A percentile compares a stretch with the other conserved stretches of the same genome.
phyloP scores from a whole-genome alignment of 2,329 filamentous ascomycete genomes.

The Simplicillium sp. region DNA sequence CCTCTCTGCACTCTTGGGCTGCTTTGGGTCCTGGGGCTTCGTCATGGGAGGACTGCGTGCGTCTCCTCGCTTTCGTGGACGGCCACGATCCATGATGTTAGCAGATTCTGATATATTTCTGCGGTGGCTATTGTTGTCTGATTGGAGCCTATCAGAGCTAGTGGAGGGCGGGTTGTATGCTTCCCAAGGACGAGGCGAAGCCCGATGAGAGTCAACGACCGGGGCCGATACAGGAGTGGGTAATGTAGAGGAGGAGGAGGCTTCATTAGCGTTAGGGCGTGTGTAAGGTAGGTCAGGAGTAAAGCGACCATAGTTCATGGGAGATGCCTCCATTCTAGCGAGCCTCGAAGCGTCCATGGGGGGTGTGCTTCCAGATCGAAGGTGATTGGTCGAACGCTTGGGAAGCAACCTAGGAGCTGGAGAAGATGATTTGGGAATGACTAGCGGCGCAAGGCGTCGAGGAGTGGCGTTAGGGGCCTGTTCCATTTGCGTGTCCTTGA shows the following conservation, averaged over 20 bases:
- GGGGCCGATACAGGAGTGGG: slow-evolving; percentile 43
- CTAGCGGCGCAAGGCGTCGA: slow-evolving; percentile 44
- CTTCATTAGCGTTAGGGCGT: slow-evolving; percentile 23
- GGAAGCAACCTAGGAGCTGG: slow-evolving; percentile 13
- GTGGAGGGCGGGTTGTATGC: slow-evolving; percentile 15
- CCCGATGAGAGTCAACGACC: slow-evolving; percentile 25
- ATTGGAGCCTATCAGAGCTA: slow-evolving; percentile 1
- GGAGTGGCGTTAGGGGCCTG: slow-evolving; percentile 30
- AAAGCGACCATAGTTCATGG: slow-evolving; percentile 32
- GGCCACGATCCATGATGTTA: slow-evolving; percentile 51
- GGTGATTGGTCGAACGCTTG: slow-evolving; percentile 32
- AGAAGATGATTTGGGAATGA: slow-evolving; percentile 34
- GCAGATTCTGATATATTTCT: slow-evolving; percentile 48
- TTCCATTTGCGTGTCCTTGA: neutral
- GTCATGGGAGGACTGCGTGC: slow-evolving; percentile 27
- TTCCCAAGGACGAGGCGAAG: slow-evolving; percentile 36
- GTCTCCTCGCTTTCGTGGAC: slow-evolving; percentile 46
- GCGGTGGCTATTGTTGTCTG: slow-evolving; percentile 27
- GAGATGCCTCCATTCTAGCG: slow-evolving; percentile 35
- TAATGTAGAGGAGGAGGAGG: slow-evolving; percentile 27
- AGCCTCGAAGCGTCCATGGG: slow-evolving; percentile 28
- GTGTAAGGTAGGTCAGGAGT: slow-evolving; percentile 30
- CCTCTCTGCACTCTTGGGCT: slow-evolving; percentile 40
- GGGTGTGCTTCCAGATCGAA: slow-evolving; percentile 34
- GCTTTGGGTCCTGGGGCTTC: slow-evolving; percentile 24